These are phyloP conservation scores for Canna indica DNA, from an alignment of 176 grass and related monocot genomes.

Conservation along the genomic window DNA sequence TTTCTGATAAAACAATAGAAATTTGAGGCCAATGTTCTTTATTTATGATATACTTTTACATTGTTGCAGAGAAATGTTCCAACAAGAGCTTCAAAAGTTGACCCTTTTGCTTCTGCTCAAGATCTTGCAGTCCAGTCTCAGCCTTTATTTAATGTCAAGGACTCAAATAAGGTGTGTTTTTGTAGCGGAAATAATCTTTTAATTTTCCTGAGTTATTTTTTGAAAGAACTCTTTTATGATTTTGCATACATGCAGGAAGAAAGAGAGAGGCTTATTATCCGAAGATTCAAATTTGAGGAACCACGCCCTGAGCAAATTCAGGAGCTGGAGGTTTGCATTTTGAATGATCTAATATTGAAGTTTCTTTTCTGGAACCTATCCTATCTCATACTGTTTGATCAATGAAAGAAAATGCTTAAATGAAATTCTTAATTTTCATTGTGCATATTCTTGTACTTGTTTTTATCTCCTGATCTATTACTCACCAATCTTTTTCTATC, in stretches of 20 bases:
- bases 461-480: neutral
- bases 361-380: too few species aligned
- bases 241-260: conserved; percentile 64
- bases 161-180: conserved; percentile 80
- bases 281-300: too few species aligned
- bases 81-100: conserved; percentile 43
- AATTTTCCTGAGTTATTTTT: neutral
- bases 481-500: neutral
- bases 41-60: conserved; percentile 7
- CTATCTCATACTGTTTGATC: too few species aligned
- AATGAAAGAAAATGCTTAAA: too few species aligned
- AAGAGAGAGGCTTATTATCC: conserved; percentile 64
- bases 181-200: neutral
- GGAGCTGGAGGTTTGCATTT: too few species aligned
- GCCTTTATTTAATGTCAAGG: conserved; percentile 84
- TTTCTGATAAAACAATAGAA: too few species aligned
- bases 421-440: too few species aligned
- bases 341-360: too few species aligned
- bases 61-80: conserved; percentile 68
- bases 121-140: conserved; percentile 62
- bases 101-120: conserved; percentile 52
- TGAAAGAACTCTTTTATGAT: neutral
- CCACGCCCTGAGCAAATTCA: too few species aligned
- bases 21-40: neutral
- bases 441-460: neutral